Evolutionary conservation across 805 yeast genomes (phyloP), one percentile per base, ranked within the genome.

Genomic region (Myxozyma nipponensis): DNA sequence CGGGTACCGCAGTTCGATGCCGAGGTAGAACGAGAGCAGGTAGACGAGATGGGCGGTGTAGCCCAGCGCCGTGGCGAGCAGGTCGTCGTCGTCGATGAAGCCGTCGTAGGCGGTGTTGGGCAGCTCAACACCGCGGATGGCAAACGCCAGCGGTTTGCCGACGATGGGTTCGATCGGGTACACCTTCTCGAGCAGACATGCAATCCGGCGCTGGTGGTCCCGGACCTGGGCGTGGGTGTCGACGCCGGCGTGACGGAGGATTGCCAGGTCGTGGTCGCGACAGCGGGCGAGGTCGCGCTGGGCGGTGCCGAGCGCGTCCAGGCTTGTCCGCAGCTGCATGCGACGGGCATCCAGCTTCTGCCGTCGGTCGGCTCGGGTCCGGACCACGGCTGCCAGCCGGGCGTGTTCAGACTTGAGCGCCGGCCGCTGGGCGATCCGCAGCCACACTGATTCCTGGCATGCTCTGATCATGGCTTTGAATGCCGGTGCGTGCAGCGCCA

Each of bases 1-100:
- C 0, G 81, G 81, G 53, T 77, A 79, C 38, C 80, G 69, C 36
- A 78, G 61, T 2, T 78, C 72, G 2, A 76, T 68, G 19, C 63
- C 63, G 46, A 78, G 62, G 49, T 77, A 75, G 21, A 56, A 54
- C 3, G 79, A 66, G 3, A 77, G 61, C 24, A 71, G 54, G 13
- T 62, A 60, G 3, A 77, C 69, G 3, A 78, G 58, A 26, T 75
- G 75, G 2, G 75, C 67, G 3, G 75, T 68, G 47, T 71, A 71
- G 1, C 81, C 81, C 23, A 77, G 61, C n/a, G 78, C 72, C 0
- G 81, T 56, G 6, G 67, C 58, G 52, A 69, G 32, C 22, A 40
- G 54, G 51, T 36, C 60, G 54, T 40, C 61, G 56, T 50, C 44
- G 54, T 40, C 61, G 56, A 49, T 43, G 23, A 55, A 58, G 43